Evolutionary conservation across 768 basidiomycete species (phyloP), one percentile per base, ranked within the genome.

Genomic region (Pleurotus tuber-regium): DNA sequence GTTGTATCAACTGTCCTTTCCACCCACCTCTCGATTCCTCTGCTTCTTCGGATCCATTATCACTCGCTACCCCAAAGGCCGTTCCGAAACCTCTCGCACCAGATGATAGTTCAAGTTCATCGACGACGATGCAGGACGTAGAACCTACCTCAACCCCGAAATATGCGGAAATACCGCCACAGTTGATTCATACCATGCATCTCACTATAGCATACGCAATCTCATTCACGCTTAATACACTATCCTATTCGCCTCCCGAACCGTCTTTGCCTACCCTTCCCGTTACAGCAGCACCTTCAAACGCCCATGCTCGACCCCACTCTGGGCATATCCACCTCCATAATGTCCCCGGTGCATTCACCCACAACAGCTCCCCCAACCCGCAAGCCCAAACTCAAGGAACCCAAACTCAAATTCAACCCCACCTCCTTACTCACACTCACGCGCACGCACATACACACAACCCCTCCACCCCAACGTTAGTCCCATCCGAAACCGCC

Each of bases 211-310:
- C 75, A 2, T 88, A 86, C 58, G 87, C 85, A 1, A 67, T 96
- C 42, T 91, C 94, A 62, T 94, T 88, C 63, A 67, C 94, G 24
- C 77, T 97, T 6, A 85, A 90, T 59, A 90, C 86, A 3, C 75
- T 96, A 16, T 89, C 89, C 61, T 84, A 78, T 61, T 89, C 89
- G 1, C 90, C 89, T 0, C 86, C 91, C 51, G 89, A 93, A 61
- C 80, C 86, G 0, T 64, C 69, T n/a, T 29, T 47, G 18, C 46
- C 43, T 14, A 47, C 46, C n/a, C n/a, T 47, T 4, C 46, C 46
- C 12, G n/a, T 47, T 1, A 6, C 46, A 9, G n/a, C 30, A 19
- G 29, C 30, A 35, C 46, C 46, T 10, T 19, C 46, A 10, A 29
- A 29, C 7, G 18, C 46, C 16, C 46, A 31, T 12, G n/a, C 46